Conservation (phyloP, 331 rosid genomes). For the Rosa hybrid region DNA sequence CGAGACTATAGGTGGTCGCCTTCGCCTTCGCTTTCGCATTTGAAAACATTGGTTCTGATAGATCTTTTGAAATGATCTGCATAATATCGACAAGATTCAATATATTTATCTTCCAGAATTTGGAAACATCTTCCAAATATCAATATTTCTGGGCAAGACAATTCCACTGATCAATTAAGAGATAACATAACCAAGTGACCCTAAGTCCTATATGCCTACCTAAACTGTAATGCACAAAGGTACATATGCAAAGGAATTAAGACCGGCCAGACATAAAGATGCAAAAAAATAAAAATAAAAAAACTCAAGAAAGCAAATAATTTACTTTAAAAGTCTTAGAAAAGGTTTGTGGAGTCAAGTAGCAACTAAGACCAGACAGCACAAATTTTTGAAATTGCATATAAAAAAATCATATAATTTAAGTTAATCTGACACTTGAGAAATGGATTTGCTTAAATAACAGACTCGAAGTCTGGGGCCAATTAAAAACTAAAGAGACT, state of each 20-base stretch:
- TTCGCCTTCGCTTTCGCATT: too few species aligned
- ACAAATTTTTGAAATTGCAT: not conserved
- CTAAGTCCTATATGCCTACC: not conserved
- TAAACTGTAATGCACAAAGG: not conserved
- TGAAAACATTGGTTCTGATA: slow-evolving; percentile 36
- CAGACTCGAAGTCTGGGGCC: not conserved
- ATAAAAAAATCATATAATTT: not conserved
- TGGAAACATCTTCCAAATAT: not conserved
- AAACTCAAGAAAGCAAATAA: not conserved
- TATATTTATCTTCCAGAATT: slow-evolving; percentile 23
- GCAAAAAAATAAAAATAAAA: not conserved
- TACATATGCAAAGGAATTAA: not conserved
- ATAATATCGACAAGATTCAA: slow-evolving; percentile 31
- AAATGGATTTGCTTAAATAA: not conserved
- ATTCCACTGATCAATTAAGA: slow-evolving; percentile 7
- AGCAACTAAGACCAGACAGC: not conserved
- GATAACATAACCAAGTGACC: slow-evolving; percentile 5
- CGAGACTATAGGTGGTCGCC: too few species aligned
- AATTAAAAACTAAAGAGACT: not conserved
- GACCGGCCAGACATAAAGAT: not conserved
- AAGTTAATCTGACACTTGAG: not conserved
- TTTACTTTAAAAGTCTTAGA: too few species aligned
- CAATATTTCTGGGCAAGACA: not conserved
- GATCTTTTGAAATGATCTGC: slow-evolving; percentile 92
- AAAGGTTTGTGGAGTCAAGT: not conserved